Base-by-base conservation (phyloP, 148 eudicot genomes). In the Selenicereus undatus region DNA sequence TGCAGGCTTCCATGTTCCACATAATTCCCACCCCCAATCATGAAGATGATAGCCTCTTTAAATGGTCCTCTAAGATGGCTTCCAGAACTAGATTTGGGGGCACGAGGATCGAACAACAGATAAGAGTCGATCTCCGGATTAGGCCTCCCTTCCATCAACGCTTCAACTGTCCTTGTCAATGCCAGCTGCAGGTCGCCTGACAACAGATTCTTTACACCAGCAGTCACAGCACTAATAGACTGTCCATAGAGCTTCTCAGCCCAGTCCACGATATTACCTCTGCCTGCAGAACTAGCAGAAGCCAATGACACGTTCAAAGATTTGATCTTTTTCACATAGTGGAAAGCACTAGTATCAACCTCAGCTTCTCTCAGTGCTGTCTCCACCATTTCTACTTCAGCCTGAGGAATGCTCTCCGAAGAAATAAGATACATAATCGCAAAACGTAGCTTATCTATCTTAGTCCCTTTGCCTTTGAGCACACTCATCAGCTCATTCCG, bases 1-100 rank as follows among this genome's bases (percentile, higher is more conserved):
- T 93, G 99, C 87, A 95, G 86, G 81, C 97, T 88, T 82, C 93
- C 98, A 88, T 95, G 88, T 81, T 95, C 99, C 78, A 95, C 87
- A 72, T 93, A 95, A 83, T 95, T 95, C 60, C 99, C 99, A 79
- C 99, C 99, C 51, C 99, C 99, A 82, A 95, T 89, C 99, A 95
- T 92, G 81, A 95, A 95, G n/a, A 93, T 98, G 70, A 95, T 91
- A 79, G 95, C 97, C 86, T 95, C 99, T 86, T 95, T 95, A 74
- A 92, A 95, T 11, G 97, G 92, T 20, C 97, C 99, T 83, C 87
- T 95, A 68, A 95, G 83, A 87, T 93, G 97, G 87, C 89, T 86
- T 42, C 93, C 93, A 75, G 97, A 88, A 81, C 88, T 86, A 16
- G 99, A 93, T 86, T 95, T 95, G 14, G 99, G 97, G 84, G 99